Conservation (phyloP, 495 filamentous ascomycete genomes). For the Chaetomidium leptoderma region DNA sequence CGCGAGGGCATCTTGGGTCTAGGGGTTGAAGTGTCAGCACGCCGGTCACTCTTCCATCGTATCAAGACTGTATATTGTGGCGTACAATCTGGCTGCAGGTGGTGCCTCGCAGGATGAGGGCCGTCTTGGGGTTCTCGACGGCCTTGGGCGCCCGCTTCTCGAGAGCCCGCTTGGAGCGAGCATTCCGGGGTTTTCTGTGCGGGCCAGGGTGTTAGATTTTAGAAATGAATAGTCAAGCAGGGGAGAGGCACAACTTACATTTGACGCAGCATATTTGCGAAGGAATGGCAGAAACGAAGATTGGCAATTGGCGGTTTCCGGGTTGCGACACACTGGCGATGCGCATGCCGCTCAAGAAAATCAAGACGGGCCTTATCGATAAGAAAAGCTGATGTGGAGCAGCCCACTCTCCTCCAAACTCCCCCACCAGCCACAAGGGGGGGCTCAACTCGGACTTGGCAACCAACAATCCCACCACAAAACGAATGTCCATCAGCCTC, state of each 20-base stretch:
- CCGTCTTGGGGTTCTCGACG: constrained; percentile 80
- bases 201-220: constrained; percentile 9
- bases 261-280: constrained; percentile 33
- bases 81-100: constrained; percentile 66
- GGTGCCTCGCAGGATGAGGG: constrained; percentile 80
- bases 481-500: too few relatives aligned
- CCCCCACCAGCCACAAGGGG: neutral
- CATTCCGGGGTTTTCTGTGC: constrained; percentile 80
- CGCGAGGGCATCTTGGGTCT: constrained; percentile 65
- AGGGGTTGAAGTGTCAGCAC: neutral
- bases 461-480: neutral
- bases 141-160: constrained; percentile 86
- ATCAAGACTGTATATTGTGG: neutral
- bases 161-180: constrained; percentile 87
- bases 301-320: neutral
- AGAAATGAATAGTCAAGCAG: neutral
- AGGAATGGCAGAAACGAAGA: neutral
- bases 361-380: constrained; percentile 20
- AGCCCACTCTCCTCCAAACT: neutral
- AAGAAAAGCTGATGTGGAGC: constrained; percentile 17
- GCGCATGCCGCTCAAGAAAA: constrained; percentile 19
- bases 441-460: neutral
- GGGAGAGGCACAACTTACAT: constrained; percentile 18
- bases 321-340: constrained; percentile 4
- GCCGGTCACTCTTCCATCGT: neutral